phyloP scores from a whole-genome alignment of 805 yeast species.

The Danielia oregonensis region DNA sequence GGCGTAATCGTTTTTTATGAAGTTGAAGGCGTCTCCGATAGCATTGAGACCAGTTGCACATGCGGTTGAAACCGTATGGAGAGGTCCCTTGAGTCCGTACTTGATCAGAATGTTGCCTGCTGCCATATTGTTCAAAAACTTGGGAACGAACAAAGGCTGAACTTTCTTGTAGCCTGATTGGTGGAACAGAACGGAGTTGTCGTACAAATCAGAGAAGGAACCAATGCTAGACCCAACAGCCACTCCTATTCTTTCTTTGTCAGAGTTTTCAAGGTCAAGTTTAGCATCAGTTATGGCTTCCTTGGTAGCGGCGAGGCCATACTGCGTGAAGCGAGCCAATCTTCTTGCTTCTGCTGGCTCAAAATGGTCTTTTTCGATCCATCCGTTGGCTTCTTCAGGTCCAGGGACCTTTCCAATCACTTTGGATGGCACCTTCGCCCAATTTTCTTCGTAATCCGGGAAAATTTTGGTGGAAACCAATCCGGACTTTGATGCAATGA shows the following conservation, averaged over 20 bases:
- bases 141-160: slow-evolving; percentile 85
- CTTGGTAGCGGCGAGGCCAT: slow-evolving; percentile 68
- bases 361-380: slow-evolving; percentile 52
- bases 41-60: slow-evolving; percentile 96
- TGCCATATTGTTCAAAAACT: slow-evolving; percentile 85
- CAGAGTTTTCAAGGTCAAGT: slow-evolving; percentile 36
- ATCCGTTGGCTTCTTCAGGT: slow-evolving; percentile 34
- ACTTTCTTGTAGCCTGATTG: slow-evolving; percentile 56
- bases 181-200: slow-evolving; percentile 52
- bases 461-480: slow-evolving; percentile 48
- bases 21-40: slow-evolving; percentile 86
- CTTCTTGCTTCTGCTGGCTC: slow-evolving; percentile 50
- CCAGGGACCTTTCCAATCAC: slow-evolving; percentile 74
- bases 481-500: slow-evolving; percentile 55
- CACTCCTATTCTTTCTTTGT: slow-evolving; percentile 53
- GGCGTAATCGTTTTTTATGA: slow-evolving; percentile 75
- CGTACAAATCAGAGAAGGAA: slow-evolving; percentile 68
- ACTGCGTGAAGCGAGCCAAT: slow-evolving; percentile 70
- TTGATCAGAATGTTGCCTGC: slow-evolving; percentile 85
- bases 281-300: slow-evolving; percentile 75
- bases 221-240: slow-evolving; percentile 95
- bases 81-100: slow-evolving; percentile 76
- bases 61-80: slow-evolving; percentile 87
- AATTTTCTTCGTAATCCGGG: slow-evolving; percentile 40
- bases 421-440: slow-evolving; percentile 58